Conservation (phyloP, 2,329 filamentous ascomycete species). For the Eutypella sp. region DNA sequence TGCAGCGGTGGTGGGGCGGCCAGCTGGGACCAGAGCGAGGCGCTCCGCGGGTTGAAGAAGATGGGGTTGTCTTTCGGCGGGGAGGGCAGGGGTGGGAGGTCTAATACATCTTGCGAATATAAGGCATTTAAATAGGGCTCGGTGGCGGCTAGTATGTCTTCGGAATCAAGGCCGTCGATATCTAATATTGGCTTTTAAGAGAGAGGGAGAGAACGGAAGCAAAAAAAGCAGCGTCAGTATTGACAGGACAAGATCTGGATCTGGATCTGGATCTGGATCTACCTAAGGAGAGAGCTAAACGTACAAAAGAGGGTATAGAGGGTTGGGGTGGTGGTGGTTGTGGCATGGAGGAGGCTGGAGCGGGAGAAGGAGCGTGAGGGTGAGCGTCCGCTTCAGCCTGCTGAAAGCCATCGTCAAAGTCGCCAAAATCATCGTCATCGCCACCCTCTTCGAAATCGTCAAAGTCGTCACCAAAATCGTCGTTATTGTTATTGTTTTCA, state of each 20-base stretch:
- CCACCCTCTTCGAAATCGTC: slow-evolving; percentile 59
- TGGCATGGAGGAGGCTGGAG: too few relatives aligned
- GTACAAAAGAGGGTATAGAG: slow-evolving; percentile 38
- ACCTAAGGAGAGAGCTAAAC: slow-evolving; percentile 32
- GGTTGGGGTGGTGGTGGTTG: slow-evolving; percentile 30
- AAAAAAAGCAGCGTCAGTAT: slow-evolving; percentile 19
- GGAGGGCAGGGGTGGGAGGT: slow-evolving; percentile 45
- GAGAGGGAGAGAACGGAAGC: too few relatives aligned
- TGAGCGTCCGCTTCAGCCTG: slow-evolving; percentile 38
- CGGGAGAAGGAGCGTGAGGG: slow-evolving; percentile 25
- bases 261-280: slow-evolving; percentile 25
- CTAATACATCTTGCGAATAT: slow-evolving; percentile 55
- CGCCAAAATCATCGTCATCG: slow-evolving; percentile 54
- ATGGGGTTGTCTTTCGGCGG: slow-evolving; percentile 55
- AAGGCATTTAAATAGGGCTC: slow-evolving; percentile 63
- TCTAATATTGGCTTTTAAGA: slow-evolving; percentile 65
- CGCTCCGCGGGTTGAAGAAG: slow-evolving; percentile 79
- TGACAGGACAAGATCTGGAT: too few relatives aligned
- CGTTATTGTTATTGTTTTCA: slow-evolving; percentile 30
- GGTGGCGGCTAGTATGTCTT: slow-evolving; percentile 56
- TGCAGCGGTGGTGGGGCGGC: slow-evolving; percentile 91
- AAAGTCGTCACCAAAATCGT: slow-evolving; percentile 56
- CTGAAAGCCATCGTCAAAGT: slow-evolving; percentile 71
- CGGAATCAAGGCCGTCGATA: slow-evolving; percentile 55
- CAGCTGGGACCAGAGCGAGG: slow-evolving; percentile 93